Base-by-base conservation (phyloP, 805 yeast genomes). In the Yamadazyma takamatsuzukensis region DNA sequence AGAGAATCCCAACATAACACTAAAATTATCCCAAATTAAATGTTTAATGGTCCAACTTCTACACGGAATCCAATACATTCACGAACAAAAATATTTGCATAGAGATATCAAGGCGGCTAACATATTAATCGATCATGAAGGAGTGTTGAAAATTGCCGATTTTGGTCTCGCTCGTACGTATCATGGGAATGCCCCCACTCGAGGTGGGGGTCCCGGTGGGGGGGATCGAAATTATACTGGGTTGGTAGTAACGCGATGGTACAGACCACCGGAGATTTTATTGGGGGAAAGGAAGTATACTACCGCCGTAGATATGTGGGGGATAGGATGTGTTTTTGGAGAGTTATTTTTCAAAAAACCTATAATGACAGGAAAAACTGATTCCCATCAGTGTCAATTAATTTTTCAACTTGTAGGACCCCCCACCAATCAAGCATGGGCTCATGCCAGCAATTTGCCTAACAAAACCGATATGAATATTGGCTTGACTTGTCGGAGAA, bases 41-140 rank as follows among this genome's bases (percentile, higher is more conserved):
- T 81, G 93, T 48, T 72, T 93, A 34, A 74, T 87, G 80, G 47
- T 54, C 16, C 98, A 93, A 59, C 58, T 93, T 23, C 63, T 94
- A 6, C 63, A 68, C 33, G 98, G 97, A 6, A 70, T 93, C 23
- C 76, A 83, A 39, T 93, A 80, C 51, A 75, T 93, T 18, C 99
- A 93, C 52, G 58, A 62, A 8, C 61, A 67, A 23, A 58, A 63
- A 17, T 76, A 64, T 43, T 62, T 75, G 37, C 99, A 93, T 56
- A 72, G 99, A 36, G 99, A 93, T 52, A 85, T 93, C 37, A 93
- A 93, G 57, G 88, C 97, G 0, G 96, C 98, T n/a, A 93, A 93
- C 49, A 83, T 93, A 21, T 70, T 93, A 23, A 71, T 93, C 6
- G 89, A 83, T 48, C 74, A 69, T 32, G 62, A 69, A 32, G 98